These are phyloP conservation scores for Trichoderma koningiopsis DNA, from an alignment of 2,329 filamentous ascomycete species.

Conservation along the genomic window DNA sequence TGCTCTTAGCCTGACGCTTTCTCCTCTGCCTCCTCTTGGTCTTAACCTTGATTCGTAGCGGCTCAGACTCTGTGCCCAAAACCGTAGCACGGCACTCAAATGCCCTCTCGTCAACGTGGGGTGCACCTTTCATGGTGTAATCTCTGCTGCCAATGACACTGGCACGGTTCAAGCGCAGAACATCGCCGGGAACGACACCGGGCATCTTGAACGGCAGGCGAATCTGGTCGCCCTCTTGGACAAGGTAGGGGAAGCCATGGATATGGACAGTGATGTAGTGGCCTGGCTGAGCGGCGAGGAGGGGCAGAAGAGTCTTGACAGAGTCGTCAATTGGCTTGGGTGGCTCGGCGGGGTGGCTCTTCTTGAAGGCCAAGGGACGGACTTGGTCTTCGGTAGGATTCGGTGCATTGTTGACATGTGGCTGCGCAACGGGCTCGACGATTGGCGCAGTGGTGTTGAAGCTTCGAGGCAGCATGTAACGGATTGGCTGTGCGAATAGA, in stretches of 20 bases:
- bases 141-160: constrained; percentile 82
- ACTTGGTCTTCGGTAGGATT: constrained; percentile 40
- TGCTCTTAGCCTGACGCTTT: constrained; percentile 78
- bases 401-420: constrained; percentile 42
- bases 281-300: constrained; percentile 70
- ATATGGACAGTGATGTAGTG: constrained; percentile 83
- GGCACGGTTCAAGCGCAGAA: constrained; percentile 85
- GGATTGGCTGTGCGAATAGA: constrained; percentile 37
- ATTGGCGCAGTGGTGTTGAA: constrained; percentile 56
- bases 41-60: constrained; percentile 76
- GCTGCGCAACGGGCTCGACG: constrained; percentile 45
- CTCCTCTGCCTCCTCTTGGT: constrained; percentile 76
- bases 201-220: constrained; percentile 81
- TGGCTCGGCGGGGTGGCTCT: constrained; percentile 42
- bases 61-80: constrained; percentile 80
- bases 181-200: constrained; percentile 75
- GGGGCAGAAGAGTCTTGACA: constrained; percentile 64
- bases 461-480: constrained; percentile 32
- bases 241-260: constrained; percentile 76
- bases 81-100: constrained; percentile 87
- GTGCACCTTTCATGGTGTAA: constrained; percentile 80
- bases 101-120: constrained; percentile 80
- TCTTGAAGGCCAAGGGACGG: constrained; percentile 44
- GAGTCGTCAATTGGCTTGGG: constrained; percentile 53
- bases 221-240: constrained; percentile 73